A percentile compares a stretch with the other conserved stretches of the same genome.
phyloP scores from a whole-genome alignment of 2,329 filamentous ascomycete species.

The Pseudogymnoascus sp. region DNA sequence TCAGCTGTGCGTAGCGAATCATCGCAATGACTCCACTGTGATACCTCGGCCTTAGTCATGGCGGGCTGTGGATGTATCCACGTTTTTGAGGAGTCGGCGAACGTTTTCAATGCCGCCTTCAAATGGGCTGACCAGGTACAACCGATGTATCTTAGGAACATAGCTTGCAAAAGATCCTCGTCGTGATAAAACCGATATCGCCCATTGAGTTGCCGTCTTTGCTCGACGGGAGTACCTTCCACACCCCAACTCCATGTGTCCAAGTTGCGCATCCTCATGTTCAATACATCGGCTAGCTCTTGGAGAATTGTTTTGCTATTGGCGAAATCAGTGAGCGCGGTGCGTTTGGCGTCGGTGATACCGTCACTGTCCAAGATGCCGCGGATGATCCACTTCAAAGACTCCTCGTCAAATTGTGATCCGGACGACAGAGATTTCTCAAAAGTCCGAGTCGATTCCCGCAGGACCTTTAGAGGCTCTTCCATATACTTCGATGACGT shows the following conservation, averaged over 20 bases:
- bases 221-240: conserved; percentile 36
- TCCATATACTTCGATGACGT: conserved; percentile 29
- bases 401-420: conserved; percentile 31
- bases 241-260: conserved; percentile 43
- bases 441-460: conserved; percentile 30
- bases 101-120: conserved; percentile 28
- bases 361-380: conserved; percentile 42
- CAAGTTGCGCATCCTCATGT: conserved; percentile 43
- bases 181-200: conserved; percentile 53
- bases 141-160: conserved; percentile 46
- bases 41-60: conserved; percentile 23
- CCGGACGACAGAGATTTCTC: conserved; percentile 16
- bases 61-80: conserved; percentile 20
- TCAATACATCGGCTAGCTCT: conserved; percentile 48
- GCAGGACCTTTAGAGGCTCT: conserved; percentile 34
- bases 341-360: conserved; percentile 41
- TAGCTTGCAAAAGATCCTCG: conserved; percentile 45
- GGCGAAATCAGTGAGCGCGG: conserved; percentile 40
- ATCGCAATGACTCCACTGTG: background rate
- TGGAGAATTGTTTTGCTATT: conserved; percentile 39
- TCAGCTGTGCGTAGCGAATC: background rate
- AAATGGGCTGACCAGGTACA: conserved; percentile 40
- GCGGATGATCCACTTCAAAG: conserved; percentile 36
- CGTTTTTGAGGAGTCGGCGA: conserved; percentile 9
- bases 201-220: conserved; percentile 45